Evolutionary conservation across 2,329 filamentous ascomycete species (phyloP), one percentile per base, ranked within the genome.

Genomic region (Cladosporium sp.): DNA sequence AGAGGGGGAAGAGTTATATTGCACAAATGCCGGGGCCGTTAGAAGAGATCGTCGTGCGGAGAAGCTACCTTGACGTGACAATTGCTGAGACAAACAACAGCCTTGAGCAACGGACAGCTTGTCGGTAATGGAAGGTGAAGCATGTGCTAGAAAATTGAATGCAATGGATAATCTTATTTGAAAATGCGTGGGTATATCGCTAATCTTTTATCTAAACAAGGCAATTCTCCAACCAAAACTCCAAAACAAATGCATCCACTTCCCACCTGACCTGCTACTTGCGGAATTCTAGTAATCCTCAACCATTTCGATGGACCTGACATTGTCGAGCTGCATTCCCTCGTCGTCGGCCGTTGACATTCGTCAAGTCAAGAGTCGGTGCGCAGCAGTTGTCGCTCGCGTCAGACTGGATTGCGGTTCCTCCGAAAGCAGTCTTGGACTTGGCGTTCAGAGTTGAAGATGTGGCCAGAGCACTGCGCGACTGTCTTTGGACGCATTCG

Each of bases 241-340:
- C 61, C 61, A 31, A 55, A 46, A 31, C 23, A 35, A 57, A 62
- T 44, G 61, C 61, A 35, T 35, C 55, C 61, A 33, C 33, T 31
- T 31, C 31, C 5, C 31, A 31, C 31, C 10, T 31, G 31, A 31
- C 31, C 31, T 31, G 10, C 31, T 7, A 31, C 31, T 31, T 31
- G 31, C 31, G 31, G 31, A 31, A 31, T 31, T 26, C 23, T n/a
- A n/a, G n/a, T n/a, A n/a, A n/a, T 26, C 23, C 23, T 26, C 23
- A 26, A 26, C 23, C 23, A 26, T 26, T 26, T 26, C 23, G 23
- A 26, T 31, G 31, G 6, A 31, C 31, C 6, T 31, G 31, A 11
- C 31, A 31, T 31, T 8, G 31, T 11, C 31, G 31, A 31, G 31
- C 31, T 31, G 6, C 7, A 31, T 31, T 7, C 31, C 31, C 31